phyloP scores from a whole-genome alignment of 23 red algal genomes.

The Pyropia haitanensis region DNA sequence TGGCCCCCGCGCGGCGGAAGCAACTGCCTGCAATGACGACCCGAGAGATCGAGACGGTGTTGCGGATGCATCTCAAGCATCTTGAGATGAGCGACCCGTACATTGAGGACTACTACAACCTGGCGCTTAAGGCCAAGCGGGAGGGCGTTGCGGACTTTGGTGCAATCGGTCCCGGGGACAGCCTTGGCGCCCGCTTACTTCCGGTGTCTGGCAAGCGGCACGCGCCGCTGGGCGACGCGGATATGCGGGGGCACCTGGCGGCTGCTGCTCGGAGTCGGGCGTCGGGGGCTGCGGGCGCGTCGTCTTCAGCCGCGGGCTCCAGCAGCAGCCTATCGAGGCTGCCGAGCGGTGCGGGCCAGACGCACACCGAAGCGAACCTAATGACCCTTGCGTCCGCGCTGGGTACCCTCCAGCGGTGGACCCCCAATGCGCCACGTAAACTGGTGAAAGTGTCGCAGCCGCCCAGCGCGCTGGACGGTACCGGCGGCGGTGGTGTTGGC shows the following conservation, averaged over 20 bases:
- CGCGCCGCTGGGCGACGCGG: too few relatives aligned
- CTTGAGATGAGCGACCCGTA: neutral
- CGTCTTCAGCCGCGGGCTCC: too few relatives aligned
- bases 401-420: neutral
- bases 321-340: too few relatives aligned
- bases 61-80: neutral
- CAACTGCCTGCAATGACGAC: neutral
- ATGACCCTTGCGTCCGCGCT: neutral
- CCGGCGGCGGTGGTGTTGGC: neutral
- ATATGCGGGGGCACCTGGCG: too few relatives aligned
- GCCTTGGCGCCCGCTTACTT: too few relatives aligned
- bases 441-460: neutral
- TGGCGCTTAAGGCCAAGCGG: neutral
- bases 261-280: too few relatives aligned
- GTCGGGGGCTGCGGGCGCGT: too few relatives aligned
- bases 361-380: neutral
- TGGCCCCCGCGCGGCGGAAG: too few relatives aligned
- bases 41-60: neutral
- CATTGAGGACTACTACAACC: neutral
- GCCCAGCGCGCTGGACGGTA: neutral
- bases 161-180: too few relatives aligned
- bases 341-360: too few relatives aligned
- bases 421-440: slow-evolving; percentile 1
- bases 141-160: too few relatives aligned
- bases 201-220: too few relatives aligned